These are phyloP conservation scores for Gossypium herbaceum DNA, from an alignment of 345 rosid species.

Conservation along the genomic window DNA sequence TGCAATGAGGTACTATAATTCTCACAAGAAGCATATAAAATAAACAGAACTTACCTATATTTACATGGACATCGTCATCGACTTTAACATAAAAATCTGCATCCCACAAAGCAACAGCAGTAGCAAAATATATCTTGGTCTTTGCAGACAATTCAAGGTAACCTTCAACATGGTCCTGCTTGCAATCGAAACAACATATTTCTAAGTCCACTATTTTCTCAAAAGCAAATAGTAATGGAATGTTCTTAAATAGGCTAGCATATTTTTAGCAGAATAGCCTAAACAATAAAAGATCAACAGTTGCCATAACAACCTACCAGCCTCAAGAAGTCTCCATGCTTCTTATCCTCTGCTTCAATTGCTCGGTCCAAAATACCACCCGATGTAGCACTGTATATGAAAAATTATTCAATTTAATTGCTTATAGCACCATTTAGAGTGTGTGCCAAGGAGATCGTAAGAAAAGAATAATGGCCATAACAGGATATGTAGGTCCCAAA, in stretches of 20 bases:
- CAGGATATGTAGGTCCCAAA: not conserved
- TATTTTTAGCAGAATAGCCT: not conserved
- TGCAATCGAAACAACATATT: constrained; percentile 11
- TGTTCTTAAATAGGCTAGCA: not conserved
- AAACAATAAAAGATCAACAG: not conserved
- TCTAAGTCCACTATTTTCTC: not conserved
- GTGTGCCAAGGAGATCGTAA: not conserved
- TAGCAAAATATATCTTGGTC: constrained; percentile 88
- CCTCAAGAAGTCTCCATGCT: constrained; percentile 89
- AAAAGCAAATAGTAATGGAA: not conserved
- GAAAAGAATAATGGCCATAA: not conserved
- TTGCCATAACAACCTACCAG: constrained; percentile 42
- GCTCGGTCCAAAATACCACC: constrained; percentile 96
- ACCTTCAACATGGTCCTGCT: constrained; percentile 96
- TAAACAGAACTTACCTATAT: constrained; percentile 51
- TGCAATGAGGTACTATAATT: not conserved
- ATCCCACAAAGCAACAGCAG: constrained; percentile 85
- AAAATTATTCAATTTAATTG: not conserved
- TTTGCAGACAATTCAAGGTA: constrained; percentile 95
- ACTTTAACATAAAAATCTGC: constrained; percentile 98
- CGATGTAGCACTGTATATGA: constrained; percentile 59
- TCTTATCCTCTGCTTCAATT: constrained; percentile 82
- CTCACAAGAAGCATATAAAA: not conserved
- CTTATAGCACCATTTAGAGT: not conserved
- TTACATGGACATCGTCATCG: constrained; percentile 97